Base-by-base conservation (phyloP, 805 yeast species). In the Pichia ethanolica region DNA sequence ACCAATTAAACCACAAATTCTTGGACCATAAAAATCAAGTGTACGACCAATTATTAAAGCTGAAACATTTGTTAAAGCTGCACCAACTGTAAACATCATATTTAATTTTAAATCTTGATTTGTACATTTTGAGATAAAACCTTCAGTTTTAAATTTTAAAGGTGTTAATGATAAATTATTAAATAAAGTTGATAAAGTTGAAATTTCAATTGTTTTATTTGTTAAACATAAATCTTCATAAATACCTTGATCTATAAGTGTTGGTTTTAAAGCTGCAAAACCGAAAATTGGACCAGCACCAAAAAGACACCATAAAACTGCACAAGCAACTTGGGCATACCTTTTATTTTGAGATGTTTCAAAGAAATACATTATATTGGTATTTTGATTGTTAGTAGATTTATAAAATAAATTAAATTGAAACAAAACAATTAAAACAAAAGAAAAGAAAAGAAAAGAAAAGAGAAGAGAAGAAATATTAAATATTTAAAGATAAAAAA, bases 271-370 rank as follows among this genome's bases (percentile, higher is more conserved):
- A 13, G 82, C 82, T 7, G 82, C 82, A 65, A 78, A 78, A 6
- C 82, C 82, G 59, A 78, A 78, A 35, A 77, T 74, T 3, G 81
- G 80, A 5, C 82, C 82, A 4, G 79, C 82, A 5, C 81, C 74
- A 30, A 78, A 61, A 8, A 78, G 62, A 56, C 81, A 77, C 82
- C 82, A 78, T 14, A 68, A 51, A 25, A 77, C 75, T 25, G 82
- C 81, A 64, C 79, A 72, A 13, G 58, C 61, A 41, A 75, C 71
- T 60, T 77, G 82, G 25, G 59, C 35, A 9, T 71, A 36, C 52
- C 74, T 64, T 37, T 54, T 70, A 27, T 52, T 58, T n/a, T 51
- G 33, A 1, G 66, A 42, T 4, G 57, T 49, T 49, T 65, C 68
- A 44, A 65, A 65, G 52, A 64, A 65, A 44, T 64, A 65, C 69